Conservation (phyloP, 2,329 filamentous ascomycete species). For the Mycosphaerelloides madeirae region DNA sequence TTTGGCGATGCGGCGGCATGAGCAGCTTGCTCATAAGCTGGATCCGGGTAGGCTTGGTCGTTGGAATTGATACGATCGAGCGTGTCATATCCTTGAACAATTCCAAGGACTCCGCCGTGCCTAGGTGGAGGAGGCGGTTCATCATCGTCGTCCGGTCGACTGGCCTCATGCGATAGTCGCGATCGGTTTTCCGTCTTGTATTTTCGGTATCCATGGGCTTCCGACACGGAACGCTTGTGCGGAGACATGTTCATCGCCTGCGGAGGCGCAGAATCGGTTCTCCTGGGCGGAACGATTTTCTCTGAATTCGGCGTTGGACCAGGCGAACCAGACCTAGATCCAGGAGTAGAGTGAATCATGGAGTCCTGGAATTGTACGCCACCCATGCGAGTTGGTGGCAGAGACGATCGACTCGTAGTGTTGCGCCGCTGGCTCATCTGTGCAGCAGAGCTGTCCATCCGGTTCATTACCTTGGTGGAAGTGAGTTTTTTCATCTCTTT, state of each 20-base stretch:
- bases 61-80: conserved; percentile 56
- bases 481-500: conserved; percentile 85
- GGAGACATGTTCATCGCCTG: conserved; percentile 26
- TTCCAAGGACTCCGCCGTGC: conserved; percentile 31
- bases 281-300: conserved; percentile 30
- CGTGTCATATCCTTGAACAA: conserved; percentile 30
- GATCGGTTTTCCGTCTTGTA: conserved; percentile 39
- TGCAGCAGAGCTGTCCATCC: conserved; percentile 23
- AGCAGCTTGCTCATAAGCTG: conserved; percentile 45
- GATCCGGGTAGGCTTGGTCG: conserved; percentile 40
- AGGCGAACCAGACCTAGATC: conserved; percentile 43
- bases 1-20: conserved; percentile 29
- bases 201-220: conserved; percentile 42
- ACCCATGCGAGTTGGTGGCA: conserved; percentile 31
- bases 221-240: conserved; percentile 49
- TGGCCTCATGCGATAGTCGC: conserved; percentile 36
- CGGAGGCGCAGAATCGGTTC: conserved; percentile 43
- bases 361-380: conserved; percentile 42
- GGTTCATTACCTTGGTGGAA: conserved; percentile 63
- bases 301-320: conserved; percentile 19
- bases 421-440: conserved; percentile 39
- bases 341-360: conserved; percentile 40
- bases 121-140: conserved; percentile 39
- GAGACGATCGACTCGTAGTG: conserved; percentile 35
- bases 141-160: conserved; percentile 29